Evolutionary conservation across 768 basidiomycete genomes (phyloP), one percentile per base, ranked within the genome.

Genomic region (Suillus sp.): DNA sequence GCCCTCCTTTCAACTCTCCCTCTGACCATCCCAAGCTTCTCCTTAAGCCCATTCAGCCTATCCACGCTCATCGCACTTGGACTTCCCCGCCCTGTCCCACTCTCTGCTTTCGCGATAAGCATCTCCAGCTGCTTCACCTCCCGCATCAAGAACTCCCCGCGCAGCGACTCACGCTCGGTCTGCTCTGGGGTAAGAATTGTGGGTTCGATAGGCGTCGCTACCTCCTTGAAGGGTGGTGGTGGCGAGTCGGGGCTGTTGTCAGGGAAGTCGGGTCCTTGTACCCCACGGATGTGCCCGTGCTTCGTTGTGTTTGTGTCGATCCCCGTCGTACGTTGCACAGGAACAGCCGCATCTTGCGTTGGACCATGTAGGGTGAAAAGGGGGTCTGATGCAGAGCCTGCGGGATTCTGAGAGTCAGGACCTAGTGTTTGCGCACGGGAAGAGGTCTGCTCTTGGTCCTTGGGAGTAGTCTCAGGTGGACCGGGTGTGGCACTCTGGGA

Each of bases 221-320:
- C 64, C 35, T 74, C 70, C 6, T 47, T 71, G 37, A 72, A 77
- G 1, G 74, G 67, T 14, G 74, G 74, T 5, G 75, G 74, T 9
- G 74, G 74, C 11, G 69, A 56, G 6, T 65, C 2, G 13, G 55
- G 55, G 4, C 58, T 18, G n/a, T 68, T 20, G 4, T 64, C 59
- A 1, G 68, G 0, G 11, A 27, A 57, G 25, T 57, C 56, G 5
- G 38, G 0, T 1, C 35, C 56, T 11, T 40, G 56, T 11, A 16
- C 8, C 25, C 16, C 37, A 37, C 22, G 22, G 22, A 16, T 4
- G 14, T 55, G 54, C n/a, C 37, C 37, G 2, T 38, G 25, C n/a
- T 37, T 53, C 11, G 32, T n/a, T 7, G 10, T 34, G 3, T 53
- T 16, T 18, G 18, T 57, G 11, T 57, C 56, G 22, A 57, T 27